Conservation (phyloP, 2,329 filamentous ascomycete genomes). For the Neopestalotiopsis clavispora region DNA sequence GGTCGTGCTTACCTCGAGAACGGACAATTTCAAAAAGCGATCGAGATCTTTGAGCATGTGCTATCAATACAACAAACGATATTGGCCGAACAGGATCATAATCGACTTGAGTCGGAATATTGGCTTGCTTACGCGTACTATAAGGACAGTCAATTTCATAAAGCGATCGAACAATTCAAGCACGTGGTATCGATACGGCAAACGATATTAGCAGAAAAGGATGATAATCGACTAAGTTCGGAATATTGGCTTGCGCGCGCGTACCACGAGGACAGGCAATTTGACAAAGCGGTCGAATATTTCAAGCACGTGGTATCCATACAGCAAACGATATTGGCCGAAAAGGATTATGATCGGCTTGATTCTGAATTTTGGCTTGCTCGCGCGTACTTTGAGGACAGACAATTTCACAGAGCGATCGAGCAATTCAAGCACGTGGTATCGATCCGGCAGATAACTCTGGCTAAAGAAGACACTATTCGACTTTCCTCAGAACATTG, state of each 20-base stretch:
- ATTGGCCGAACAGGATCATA: background rate
- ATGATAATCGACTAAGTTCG: too few species aligned
- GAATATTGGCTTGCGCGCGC: too few species aligned
- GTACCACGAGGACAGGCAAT: too few species aligned
- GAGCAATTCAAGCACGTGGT: constrained; percentile 30
- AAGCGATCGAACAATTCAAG: constrained; percentile 13
- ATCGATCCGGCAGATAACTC: constrained; percentile 6
- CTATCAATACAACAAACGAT: background rate
- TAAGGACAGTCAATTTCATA: background rate
- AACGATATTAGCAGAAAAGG: too few species aligned
- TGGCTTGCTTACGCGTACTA: constrained; percentile 28
- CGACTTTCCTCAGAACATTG: constrained; percentile 18
- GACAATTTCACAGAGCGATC: constrained; percentile 26
- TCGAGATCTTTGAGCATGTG: constrained; percentile 18
- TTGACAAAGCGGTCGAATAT: background rate
- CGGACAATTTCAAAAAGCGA: constrained; percentile 20
- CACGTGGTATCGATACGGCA: background rate
- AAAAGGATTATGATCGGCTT: background rate
- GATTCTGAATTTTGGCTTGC: constrained; percentile 21
- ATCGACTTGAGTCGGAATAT: background rate
- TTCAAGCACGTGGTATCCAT: background rate
- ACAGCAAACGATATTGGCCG: background rate
- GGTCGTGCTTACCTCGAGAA: constrained; percentile 25
- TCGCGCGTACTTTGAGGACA: constrained; percentile 24
- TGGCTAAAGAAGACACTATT: constrained; percentile 18